phyloP scores from a whole-genome alignment of 768 basidiomycete genomes.

The Udeniomyces megalosporus region DNA sequence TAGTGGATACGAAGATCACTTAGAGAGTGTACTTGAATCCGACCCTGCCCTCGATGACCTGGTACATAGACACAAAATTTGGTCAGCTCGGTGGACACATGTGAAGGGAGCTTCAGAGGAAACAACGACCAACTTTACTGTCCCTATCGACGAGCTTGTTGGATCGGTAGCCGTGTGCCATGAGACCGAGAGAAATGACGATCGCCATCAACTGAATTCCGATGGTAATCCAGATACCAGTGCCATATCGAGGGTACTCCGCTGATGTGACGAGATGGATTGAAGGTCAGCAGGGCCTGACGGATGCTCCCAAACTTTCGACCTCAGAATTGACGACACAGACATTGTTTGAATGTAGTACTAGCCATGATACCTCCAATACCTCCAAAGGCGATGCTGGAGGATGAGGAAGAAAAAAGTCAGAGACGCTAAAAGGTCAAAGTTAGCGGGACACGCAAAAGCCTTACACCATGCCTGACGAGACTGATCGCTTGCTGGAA shows the following conservation, averaged over 20 bases:
- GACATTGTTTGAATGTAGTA: constrained; percentile 16
- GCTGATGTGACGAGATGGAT: background rate
- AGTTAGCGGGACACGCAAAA: too few species aligned
- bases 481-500: constrained; percentile 16
- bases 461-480: too few species aligned
- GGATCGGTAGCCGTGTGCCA: background rate
- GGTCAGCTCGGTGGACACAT: too few species aligned
- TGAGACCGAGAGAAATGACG: background rate
- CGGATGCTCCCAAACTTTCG: background rate
- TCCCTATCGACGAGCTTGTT: background rate
- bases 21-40: background rate
- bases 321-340: background rate
- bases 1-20: too few species aligned
- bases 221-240: background rate
- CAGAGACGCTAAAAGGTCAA: too few species aligned
- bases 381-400: constrained; percentile 21
- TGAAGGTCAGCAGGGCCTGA: background rate
- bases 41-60: background rate
- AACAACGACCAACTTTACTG: background rate
- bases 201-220: background rate
- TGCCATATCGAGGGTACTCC: background rate
- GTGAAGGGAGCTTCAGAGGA: too few species aligned
- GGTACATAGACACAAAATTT: too few species aligned
- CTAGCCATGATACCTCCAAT: constrained; percentile 21
- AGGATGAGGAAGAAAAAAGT: too few species aligned